Evolutionary conservation across 208 protist genomes (phyloP).

Genomic region (Leishmania guyanensis): DNA sequence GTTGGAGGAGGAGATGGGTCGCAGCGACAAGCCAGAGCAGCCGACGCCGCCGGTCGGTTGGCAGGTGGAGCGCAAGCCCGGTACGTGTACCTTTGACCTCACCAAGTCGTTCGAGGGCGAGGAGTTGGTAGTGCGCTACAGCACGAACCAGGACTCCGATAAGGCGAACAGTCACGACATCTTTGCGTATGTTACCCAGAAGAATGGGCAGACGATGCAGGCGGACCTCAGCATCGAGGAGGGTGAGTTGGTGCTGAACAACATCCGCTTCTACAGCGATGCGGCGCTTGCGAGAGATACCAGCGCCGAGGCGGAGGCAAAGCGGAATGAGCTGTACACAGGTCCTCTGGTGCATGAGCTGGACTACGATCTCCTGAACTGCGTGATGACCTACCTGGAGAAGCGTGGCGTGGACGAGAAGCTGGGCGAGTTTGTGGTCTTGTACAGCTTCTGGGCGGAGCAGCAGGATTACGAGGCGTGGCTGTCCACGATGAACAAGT

Average conservation of each 20-base stretch:
- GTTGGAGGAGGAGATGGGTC: slow-evolving; percentile 84
- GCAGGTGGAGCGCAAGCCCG: slow-evolving; percentile 65
- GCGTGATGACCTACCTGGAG: slow-evolving; percentile 81
- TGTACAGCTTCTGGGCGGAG: slow-evolving; percentile 88
- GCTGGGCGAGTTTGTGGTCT: slow-evolving; percentile 75
- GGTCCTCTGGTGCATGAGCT: slow-evolving; percentile 80
- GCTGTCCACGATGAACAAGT: slow-evolving; percentile 78
- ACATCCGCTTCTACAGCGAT: slow-evolving; percentile 69
- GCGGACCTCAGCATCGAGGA: slow-evolving; percentile 76
- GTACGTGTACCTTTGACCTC: slow-evolving; percentile 71
- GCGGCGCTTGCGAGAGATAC: slow-evolving; percentile 60
- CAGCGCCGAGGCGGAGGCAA: slow-evolving; percentile 49
- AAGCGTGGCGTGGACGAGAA: slow-evolving; percentile 82
- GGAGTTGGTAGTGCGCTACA: slow-evolving; percentile 75
- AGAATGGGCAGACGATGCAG: slow-evolving; percentile 61
- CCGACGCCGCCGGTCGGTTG: slow-evolving; percentile 75
- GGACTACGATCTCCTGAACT: slow-evolving; percentile 75
- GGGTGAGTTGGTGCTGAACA: slow-evolving; percentile 84
- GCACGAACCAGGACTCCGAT: slow-evolving; percentile 48
- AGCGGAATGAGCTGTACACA: slow-evolving; percentile 67
- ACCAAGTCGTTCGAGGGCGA: slow-evolving; percentile 77
- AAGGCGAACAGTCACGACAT: slow-evolving; percentile 64
- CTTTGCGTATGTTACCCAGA: slow-evolving; percentile 57
- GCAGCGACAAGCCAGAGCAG: slow-evolving; percentile 70
- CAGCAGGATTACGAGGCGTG: slow-evolving; percentile 92